Percentiles rank a stretch among this genome's conserved stretches.
These are phyloP conservation scores for Chrysophaeum taylorii DNA, from an alignment of 352 stramenopile species.

Conservation along the genomic window DNA sequence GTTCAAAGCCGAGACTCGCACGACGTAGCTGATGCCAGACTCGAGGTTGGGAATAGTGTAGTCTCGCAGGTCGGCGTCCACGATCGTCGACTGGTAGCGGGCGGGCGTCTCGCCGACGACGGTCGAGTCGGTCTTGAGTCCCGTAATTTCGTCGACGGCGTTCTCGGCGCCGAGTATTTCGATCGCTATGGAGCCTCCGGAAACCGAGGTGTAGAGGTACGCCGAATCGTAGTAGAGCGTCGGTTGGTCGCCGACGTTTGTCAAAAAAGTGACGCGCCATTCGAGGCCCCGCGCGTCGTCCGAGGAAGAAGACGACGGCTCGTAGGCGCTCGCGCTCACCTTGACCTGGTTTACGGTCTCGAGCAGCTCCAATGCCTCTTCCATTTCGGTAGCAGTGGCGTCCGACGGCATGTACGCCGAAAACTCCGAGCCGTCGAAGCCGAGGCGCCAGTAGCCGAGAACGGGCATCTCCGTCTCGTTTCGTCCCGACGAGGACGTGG, in stretches of 20 bases:
- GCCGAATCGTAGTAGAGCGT: slow-evolving; percentile 37
- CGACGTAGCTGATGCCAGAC: slow-evolving; percentile 51
- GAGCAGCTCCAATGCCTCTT: slow-evolving; percentile 65
- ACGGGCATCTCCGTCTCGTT: neutral
- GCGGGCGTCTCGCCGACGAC: slow-evolving; percentile 38
- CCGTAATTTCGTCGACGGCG: slow-evolving; percentile 31
- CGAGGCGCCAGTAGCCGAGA: slow-evolving; percentile 35
- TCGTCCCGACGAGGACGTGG: neutral
- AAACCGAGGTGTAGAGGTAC: slow-evolving; percentile 24
- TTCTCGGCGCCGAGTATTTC: slow-evolving; percentile 10
- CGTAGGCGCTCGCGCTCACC: slow-evolving; percentile 47
- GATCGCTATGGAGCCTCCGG: neutral
- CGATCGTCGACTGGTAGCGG: slow-evolving; percentile 33
- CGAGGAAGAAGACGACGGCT: slow-evolving; percentile 44
- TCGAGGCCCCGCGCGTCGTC: slow-evolving; percentile 49
- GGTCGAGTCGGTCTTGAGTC: slow-evolving; percentile 35
- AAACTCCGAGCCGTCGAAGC: slow-evolving; percentile 38
- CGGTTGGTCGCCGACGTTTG: slow-evolving; percentile 70
- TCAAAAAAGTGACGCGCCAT: slow-evolving; percentile 73
- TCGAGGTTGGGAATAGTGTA: slow-evolving; percentile 43
- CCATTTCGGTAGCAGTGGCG: slow-evolving; percentile 63
- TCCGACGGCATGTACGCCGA: slow-evolving; percentile 60
- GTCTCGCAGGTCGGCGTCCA: slow-evolving; percentile 24
- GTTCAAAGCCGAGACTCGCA: slow-evolving; percentile 49
- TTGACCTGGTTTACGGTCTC: slow-evolving; percentile 62